Percentiles rank a stretch among this genome's conserved stretches.
These are phyloP conservation scores for Nepenthes alata DNA, from an alignment of 179 eudicot genomes.

Conservation along the genomic window DNA sequence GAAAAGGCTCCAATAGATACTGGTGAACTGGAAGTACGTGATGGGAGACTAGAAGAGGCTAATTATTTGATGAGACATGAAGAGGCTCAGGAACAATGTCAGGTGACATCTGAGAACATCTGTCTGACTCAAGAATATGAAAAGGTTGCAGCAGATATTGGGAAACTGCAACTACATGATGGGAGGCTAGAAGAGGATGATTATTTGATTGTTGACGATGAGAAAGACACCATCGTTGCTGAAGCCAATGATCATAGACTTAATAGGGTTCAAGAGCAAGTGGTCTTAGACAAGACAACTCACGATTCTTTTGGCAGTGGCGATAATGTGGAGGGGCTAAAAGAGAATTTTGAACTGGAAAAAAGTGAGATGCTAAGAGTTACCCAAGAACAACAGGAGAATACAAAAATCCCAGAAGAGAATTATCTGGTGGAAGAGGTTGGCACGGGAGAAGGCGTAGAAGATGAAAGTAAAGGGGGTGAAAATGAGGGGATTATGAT, in stretches of 20 bases:
- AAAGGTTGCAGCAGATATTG: conserved; percentile 5
- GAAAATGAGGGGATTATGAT: conserved; percentile 11
- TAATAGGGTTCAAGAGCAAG: conserved; percentile 16
- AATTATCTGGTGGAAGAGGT: conserved; percentile 10
- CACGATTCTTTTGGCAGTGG: conserved; percentile 14
- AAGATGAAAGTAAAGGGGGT: conserved; percentile 6
- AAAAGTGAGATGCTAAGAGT: conserved; percentile 9
- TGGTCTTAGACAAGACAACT: conserved; percentile 7
- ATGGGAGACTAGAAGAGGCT: conserved; percentile 24
- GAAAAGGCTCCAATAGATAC: conserved; percentile 6
- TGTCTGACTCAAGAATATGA: conserved; percentile 8
- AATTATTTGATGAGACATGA: conserved; percentile 16
- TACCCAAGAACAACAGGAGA: conserved; percentile 11
- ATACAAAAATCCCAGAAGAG: conserved; percentile 5
- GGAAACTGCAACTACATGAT: conserved; percentile 19
- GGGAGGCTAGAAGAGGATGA: conserved; percentile 22
- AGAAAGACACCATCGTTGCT: conserved; percentile 5
- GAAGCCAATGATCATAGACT: conserved; percentile 9
- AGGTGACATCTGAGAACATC: conserved; percentile 7
- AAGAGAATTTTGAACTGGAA: conserved; percentile 9
- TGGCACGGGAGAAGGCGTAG: conserved; percentile 7
- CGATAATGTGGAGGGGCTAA: conserved; percentile 8
- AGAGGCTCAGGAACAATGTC: conserved; percentile 14
- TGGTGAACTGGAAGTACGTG: conserved; percentile 19
- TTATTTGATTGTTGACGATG: conserved; percentile 2